Evolutionary conservation across 2,329 filamentous ascomycete genomes (phyloP).

Genomic region (Ophiostoma sp.): DNA sequence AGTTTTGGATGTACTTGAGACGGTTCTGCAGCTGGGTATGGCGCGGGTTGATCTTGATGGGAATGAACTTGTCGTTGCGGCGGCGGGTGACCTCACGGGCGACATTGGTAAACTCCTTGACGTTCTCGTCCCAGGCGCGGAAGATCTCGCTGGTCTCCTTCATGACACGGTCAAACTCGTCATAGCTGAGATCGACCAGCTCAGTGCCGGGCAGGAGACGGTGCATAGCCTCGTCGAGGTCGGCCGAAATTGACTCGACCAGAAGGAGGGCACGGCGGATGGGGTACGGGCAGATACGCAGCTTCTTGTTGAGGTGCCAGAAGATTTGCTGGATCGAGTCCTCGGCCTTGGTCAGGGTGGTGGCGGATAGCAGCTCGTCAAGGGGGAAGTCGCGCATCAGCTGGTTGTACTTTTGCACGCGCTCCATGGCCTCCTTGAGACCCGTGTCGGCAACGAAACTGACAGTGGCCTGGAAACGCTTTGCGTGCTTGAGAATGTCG

Average conservation of each 20-base stretch:
- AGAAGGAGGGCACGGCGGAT: slow-evolving; percentile 84
- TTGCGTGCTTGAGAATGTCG: slow-evolving; percentile 92
- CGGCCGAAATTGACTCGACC: slow-evolving; percentile 94
- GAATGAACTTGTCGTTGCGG: slow-evolving; percentile 95
- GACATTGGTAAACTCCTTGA: slow-evolving; percentile 97
- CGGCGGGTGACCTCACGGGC: slow-evolving; percentile 90
- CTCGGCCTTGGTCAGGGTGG: slow-evolving; percentile 79
- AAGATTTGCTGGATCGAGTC: slow-evolving; percentile 90
- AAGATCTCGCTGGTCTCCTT: slow-evolving; percentile 79
- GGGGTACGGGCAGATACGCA: slow-evolving; percentile 92
- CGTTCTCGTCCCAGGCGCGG: slow-evolving; percentile 86
- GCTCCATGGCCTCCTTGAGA: slow-evolving; percentile 89
- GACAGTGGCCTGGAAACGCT: slow-evolving; percentile 94
- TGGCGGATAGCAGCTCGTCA: slow-evolving; percentile 88
- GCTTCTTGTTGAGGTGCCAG: slow-evolving; percentile 91
- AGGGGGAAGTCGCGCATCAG: slow-evolving; percentile 97
- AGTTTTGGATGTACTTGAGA: slow-evolving; percentile 88
- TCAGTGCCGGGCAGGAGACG: slow-evolving; percentile 78
- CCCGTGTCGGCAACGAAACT: slow-evolving; percentile 96
- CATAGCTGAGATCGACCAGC: slow-evolving; percentile 86
- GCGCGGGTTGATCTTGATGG: slow-evolving; percentile 87
- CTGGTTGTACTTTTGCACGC: slow-evolving; percentile 97
- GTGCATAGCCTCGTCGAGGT: slow-evolving; percentile 82
- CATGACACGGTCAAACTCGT: slow-evolving; percentile 84
- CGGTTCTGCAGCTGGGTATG: slow-evolving; percentile 86